Percentiles rank a stretch among this genome's conserved stretches.
phyloP scores from a whole-genome alignment of 2,329 filamentous ascomycete genomes.

The Ceratocystis papillata region DNA sequence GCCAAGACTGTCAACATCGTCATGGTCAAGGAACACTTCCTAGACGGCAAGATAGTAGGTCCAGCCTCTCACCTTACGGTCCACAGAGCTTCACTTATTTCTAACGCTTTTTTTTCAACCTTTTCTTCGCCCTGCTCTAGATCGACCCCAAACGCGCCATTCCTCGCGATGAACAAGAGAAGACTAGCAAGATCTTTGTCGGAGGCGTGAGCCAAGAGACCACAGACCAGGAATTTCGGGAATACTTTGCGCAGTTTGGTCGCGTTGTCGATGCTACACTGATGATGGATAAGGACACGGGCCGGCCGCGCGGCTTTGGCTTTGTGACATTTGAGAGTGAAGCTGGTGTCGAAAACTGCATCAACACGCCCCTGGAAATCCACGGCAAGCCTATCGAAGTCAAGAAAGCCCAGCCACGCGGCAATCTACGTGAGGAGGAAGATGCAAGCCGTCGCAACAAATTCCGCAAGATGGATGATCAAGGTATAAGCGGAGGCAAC shows the following conservation, averaged over 20 bases:
- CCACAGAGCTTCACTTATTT: too few relatives aligned
- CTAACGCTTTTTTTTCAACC: too few relatives aligned
- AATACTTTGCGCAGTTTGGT: slow-evolving; percentile 94
- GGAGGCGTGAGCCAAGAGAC: slow-evolving; percentile 96
- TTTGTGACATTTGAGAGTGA: slow-evolving; percentile 98
- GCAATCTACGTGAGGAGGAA: slow-evolving; percentile 87
- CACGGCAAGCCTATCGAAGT: slow-evolving; percentile 95
- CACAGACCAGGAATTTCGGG: slow-evolving; percentile 88
- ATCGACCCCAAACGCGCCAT: slow-evolving; percentile 98
- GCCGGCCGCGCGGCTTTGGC: slow-evolving; percentile 88
- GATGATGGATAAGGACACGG: slow-evolving; percentile 99
- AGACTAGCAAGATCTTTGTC: slow-evolving; percentile 97
- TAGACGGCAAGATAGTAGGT: slow-evolving; percentile 95
- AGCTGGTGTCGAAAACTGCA: slow-evolving; percentile 81
- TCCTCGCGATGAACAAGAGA: slow-evolving; percentile 92
- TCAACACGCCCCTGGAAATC: slow-evolving; percentile 77
- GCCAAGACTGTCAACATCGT: slow-evolving; percentile 97
- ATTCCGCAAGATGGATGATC: slow-evolving; percentile 46
- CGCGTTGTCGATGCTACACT: slow-evolving; percentile 93
- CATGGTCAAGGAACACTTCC: slow-evolving; percentile 98
- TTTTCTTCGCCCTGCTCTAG: slow-evolving; percentile 37
- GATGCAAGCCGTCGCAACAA: slow-evolving; percentile 54
- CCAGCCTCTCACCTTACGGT: neutral
- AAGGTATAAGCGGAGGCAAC: slow-evolving; percentile 28
- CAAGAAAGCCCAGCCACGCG: slow-evolving; percentile 91